phyloP scores from a whole-genome alignment of 495 filamentous ascomycete species.

The Aspergillus kassunensis region DNA sequence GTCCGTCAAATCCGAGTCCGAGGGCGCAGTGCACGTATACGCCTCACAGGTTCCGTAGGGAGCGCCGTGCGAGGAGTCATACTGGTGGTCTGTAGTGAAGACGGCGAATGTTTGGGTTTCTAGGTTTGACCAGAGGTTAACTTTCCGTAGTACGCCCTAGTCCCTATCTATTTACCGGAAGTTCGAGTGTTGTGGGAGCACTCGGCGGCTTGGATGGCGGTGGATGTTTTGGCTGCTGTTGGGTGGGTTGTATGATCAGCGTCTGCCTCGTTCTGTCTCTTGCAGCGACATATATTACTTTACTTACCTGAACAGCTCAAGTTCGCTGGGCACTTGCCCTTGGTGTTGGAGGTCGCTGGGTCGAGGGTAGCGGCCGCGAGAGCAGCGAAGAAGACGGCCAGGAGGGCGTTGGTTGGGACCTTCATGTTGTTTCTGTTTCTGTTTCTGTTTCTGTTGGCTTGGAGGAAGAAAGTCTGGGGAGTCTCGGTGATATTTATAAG shows the following conservation, averaged over 20 bases:
- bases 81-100: constrained; percentile 33
- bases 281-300: neutral
- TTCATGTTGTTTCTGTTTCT: no score
- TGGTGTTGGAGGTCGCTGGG: constrained; percentile 28
- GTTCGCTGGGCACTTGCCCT: constrained; percentile 26
- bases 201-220: constrained; percentile 36
- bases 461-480: no score
- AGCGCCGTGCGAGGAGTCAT: constrained; percentile 28
- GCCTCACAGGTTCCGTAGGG: constrained; percentile 37
- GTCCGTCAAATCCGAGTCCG: constrained; percentile 11
- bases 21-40: constrained; percentile 26
- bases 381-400: constrained; percentile 11
- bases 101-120: constrained; percentile 34
- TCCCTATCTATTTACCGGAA: no score
- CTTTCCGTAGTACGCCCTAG: no score
- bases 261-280: no score
- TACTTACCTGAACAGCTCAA: constrained; percentile 23
- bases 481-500: no score
- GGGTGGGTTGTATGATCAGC: no score
- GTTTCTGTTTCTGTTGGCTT: no score
- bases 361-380: constrained; percentile 23
- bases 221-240: constrained; percentile 30
- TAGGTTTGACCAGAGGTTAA: no score
- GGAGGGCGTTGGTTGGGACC: no score
- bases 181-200: constrained; percentile 39